These are phyloP conservation scores for Trypethelium eluteriae DNA, from an alignment of 495 filamentous ascomycete genomes.

Conservation along the genomic window DNA sequence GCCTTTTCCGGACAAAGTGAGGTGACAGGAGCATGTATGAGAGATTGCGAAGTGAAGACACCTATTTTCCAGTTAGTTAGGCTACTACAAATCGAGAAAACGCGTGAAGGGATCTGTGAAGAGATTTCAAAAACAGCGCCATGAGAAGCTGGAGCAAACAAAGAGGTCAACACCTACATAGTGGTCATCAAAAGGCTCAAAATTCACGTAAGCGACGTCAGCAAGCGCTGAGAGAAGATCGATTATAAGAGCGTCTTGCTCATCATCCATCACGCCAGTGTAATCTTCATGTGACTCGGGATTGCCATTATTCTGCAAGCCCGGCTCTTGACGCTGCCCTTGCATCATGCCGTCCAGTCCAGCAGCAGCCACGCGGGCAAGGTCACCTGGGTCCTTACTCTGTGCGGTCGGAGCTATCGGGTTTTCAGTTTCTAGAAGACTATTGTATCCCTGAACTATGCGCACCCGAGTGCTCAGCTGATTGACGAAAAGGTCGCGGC, in stretches of 20 bases:
- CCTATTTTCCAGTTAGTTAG: not conserved
- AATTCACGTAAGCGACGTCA: conserved; percentile 67
- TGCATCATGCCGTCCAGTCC: conserved; percentile 27
- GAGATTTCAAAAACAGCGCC: not conserved
- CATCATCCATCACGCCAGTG: conserved; percentile 51
- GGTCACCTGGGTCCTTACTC: conserved; percentile 21
- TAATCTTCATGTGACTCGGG: conserved; percentile 16
- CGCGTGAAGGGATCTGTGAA: not conserved
- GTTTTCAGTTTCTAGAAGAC: conserved; percentile 46
- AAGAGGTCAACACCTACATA: conserved; percentile 43
- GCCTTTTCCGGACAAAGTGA: not conserved
- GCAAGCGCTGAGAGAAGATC: conserved; percentile 61
- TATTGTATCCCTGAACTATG: conserved; percentile 75
- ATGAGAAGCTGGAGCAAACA: too few species aligned
- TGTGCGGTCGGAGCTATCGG: conserved; percentile 17
- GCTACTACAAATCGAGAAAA: not conserved
- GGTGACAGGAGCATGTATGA: conserved; percentile 2
- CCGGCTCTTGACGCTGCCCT: conserved; percentile 21
- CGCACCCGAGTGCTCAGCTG: conserved; percentile 69
- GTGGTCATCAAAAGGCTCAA: conserved; percentile 72
- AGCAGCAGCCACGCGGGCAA: conserved; percentile 25
- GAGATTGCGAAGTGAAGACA: conserved; percentile 4
- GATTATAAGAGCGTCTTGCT: conserved; percentile 68
- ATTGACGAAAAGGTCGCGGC: conserved; percentile 70
- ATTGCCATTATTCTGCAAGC: not conserved